Evolutionary conservation across 441 rosid species (phyloP).

Genomic region (Jatropha podagrica): DNA sequence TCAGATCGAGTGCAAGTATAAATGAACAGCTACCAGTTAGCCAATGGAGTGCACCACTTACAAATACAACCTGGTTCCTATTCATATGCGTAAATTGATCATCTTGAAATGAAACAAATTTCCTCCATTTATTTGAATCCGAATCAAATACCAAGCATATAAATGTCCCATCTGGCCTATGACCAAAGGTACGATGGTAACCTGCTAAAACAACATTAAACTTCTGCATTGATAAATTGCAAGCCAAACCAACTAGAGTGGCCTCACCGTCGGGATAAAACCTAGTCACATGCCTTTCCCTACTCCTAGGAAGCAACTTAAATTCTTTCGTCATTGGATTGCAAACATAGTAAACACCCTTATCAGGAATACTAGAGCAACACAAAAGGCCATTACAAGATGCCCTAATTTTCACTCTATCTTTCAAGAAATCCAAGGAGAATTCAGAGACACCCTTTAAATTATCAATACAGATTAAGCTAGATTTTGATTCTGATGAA

Average conservation of each 20-base stretch:
- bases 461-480: conserved; percentile 63
- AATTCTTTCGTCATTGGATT: conserved; percentile 79
- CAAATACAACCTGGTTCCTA: conserved; percentile 75
- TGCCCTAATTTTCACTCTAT: conserved; percentile 69
- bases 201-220: conserved; percentile 78
- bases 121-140: conserved; percentile 69
- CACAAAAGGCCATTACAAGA: conserved; percentile 84
- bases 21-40: conserved; percentile 57
- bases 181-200: conserved; percentile 75
- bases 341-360: conserved; percentile 78
- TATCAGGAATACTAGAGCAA: conserved; percentile 77
- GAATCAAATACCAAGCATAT: conserved; percentile 80
- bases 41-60: conserved; percentile 76
- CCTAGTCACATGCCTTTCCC: conserved; percentile 70
- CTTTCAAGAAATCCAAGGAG: conserved; percentile 66
- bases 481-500: conserved; percentile 46
- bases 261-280: conserved; percentile 88
- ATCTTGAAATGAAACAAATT: conserved; percentile 61
- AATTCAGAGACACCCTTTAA: conserved; percentile 63
- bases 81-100: conserved; percentile 77
- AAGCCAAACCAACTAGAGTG: conserved; percentile 76
- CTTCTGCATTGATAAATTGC: conserved; percentile 40
- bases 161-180: conserved; percentile 77
- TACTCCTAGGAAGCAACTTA: conserved; percentile 58
- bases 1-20: conserved; percentile 66